phyloP scores from a whole-genome alignment of 805 yeast species.

The Monosporozyma siamensis region DNA sequence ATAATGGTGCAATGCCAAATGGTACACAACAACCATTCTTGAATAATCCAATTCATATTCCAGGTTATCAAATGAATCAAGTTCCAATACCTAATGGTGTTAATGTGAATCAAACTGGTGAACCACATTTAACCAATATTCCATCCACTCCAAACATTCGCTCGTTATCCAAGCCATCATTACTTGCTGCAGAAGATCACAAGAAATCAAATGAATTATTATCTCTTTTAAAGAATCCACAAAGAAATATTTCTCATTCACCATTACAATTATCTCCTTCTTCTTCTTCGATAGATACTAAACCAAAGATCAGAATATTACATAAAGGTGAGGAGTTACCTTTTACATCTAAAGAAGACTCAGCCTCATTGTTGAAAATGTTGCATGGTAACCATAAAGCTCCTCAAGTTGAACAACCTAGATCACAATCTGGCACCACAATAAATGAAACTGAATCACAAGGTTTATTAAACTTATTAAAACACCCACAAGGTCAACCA shows the following conservation, averaged over 20 bases:
- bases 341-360: neutral
- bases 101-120: no score
- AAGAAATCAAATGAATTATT: slow-evolving; percentile 23
- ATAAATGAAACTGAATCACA: slow-evolving; percentile 10
- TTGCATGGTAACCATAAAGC: neutral
- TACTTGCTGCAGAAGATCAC: slow-evolving; percentile 16
- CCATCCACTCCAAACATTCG: slow-evolving; percentile 32
- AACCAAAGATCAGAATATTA: slow-evolving; percentile 7
- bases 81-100: slow-evolving; percentile 6
- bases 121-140: no score
- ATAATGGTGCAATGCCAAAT: no score
- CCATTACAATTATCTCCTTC: neutral
- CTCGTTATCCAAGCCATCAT: slow-evolving; percentile 32
- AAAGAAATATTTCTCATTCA: neutral
- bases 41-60: neutral
- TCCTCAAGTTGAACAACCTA: neutral
- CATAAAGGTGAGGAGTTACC: slow-evolving; percentile 4
- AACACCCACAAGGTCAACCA: neutral
- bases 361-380: neutral
- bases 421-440: neutral
- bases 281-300: neutral
- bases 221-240: slow-evolving; percentile 27
- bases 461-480: slow-evolving; percentile 12
- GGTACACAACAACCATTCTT: slow-evolving; percentile 5
- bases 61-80: slow-evolving; percentile 2